Evolutionary conservation across 805 yeast species (phyloP).

Genomic region (Yueomyces sp.): DNA sequence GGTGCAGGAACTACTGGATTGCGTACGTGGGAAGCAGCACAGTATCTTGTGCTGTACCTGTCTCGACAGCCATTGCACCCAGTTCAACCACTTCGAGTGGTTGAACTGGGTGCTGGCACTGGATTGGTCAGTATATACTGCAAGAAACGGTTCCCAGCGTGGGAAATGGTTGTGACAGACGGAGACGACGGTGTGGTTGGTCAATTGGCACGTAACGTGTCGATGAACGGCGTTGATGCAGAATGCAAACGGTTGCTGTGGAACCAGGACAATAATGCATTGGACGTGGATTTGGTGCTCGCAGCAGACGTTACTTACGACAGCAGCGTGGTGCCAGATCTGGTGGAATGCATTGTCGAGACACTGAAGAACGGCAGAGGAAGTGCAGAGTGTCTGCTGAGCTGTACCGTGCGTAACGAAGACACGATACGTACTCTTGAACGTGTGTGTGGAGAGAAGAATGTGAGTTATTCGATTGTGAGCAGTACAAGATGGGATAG

Average conservation of each 20-base stretch:
- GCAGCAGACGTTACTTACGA: slow-evolving; percentile 92
- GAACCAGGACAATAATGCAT: slow-evolving; percentile 32
- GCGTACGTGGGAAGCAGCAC: slow-evolving; percentile 90
- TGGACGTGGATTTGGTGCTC: slow-evolving; percentile 36
- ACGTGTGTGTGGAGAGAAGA: slow-evolving; percentile 13
- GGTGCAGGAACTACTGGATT: slow-evolving; percentile 79
- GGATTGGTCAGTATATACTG: slow-evolving; percentile 41
- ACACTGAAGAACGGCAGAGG: slow-evolving; percentile 6
- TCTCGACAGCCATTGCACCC: not conserved
- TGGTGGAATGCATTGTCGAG: slow-evolving; percentile 34
- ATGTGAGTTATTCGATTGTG: slow-evolving; percentile 12
- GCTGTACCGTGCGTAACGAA: slow-evolving; percentile 65
- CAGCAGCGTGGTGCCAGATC: slow-evolving; percentile 37
- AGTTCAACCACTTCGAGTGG: slow-evolving; percentile 16
- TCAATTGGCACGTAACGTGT: slow-evolving; percentile 26
- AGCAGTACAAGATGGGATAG: slow-evolving; percentile 9
- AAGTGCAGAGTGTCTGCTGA: slow-evolving; percentile 27
- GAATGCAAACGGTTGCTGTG: slow-evolving; percentile 40
- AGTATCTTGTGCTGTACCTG: slow-evolving; percentile 42
- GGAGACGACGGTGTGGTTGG: slow-evolving; percentile 19
- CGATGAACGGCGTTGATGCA: slow-evolving; percentile 27
- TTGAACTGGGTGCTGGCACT: slow-evolving; percentile 86
- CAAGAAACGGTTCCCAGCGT: slow-evolving; percentile 3
- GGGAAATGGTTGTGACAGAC: slow-evolving; percentile 17
- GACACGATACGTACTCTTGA: slow-evolving; percentile 36